Base-by-base conservation (phyloP, 2,329 filamentous ascomycete species). In the Sclerotinia subarctica region DNA sequence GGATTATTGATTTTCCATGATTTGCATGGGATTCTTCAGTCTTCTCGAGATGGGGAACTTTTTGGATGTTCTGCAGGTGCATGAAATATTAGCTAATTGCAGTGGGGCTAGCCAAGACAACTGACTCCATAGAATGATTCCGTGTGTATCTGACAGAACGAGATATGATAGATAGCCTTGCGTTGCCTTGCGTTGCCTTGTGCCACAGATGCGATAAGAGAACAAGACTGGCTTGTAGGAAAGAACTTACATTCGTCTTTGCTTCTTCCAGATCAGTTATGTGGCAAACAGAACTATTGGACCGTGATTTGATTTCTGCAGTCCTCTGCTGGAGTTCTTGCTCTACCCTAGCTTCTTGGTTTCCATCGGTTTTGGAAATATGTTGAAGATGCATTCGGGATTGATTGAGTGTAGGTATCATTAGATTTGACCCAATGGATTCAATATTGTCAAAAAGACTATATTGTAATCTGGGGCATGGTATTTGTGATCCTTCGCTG, bases 11-110 rank as follows among this genome's bases (percentile, higher is more conserved):
- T 13, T 51, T 52, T 4, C 35, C 29, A 32, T 65, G 21, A 68
- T 26, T 56, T 21, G 32, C n/a, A 51, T 54, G 35, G 21, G 42
- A 47, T 46, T 24, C 7, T 63, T 44, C 52, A 32, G 42, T 52
- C 47, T 38, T 63, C 47, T 49, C 26, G 19, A 46, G 29, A 21
- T 44, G 60, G 19, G 66, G 42, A 57, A 64, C 52, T 64, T 68
- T 68, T 58, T 68, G 35, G 51, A 49, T 56, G 66, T 64, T 68
- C 66, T 68, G 38, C 35, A 35, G 32, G 52, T 13, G 24, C 24
- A 44, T 64, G 15, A 60, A 35, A 49, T 51, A 7, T 68, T 64
- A 68, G 66, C 35, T 49, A 24, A 57, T 58, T 58, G 66, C 66
- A 52, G 66, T 21, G 59, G 52, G 66, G 42, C 60, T 57, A 51